These are phyloP conservation scores for Termitomyces titanicus DNA, from an alignment of 768 basidiomycete species.

Conservation along the genomic window DNA sequence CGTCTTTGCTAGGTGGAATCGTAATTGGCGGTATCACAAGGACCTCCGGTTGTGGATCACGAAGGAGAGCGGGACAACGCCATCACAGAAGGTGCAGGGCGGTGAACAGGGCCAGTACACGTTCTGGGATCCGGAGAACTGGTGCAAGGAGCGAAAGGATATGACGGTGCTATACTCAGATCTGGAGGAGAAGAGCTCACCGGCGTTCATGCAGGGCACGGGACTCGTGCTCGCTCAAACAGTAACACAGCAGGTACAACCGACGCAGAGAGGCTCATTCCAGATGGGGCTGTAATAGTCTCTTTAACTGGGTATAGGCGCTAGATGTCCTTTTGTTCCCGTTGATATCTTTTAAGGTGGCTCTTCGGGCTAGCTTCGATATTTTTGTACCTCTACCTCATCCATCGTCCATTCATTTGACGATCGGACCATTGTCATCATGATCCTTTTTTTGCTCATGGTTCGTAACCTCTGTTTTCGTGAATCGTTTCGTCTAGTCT, in stretches of 20 bases:
- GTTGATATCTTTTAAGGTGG: slow-evolving; percentile 12
- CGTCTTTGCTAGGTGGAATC: slow-evolving; percentile 62
- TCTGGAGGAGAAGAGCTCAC: slow-evolving; percentile 67
- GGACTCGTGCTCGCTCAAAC: slow-evolving; percentile 40
- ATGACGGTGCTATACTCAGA: slow-evolving; percentile 73
- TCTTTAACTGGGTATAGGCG: slow-evolving; percentile 21
- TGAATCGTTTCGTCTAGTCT: background rate
- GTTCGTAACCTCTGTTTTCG: background rate
- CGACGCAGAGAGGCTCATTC: slow-evolving; percentile 39
- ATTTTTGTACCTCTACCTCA: slow-evolving; percentile 17
- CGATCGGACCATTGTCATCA: background rate
- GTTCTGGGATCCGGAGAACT: slow-evolving; percentile 82
- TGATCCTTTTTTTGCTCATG: background rate
- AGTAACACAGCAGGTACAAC: slow-evolving; percentile 30
- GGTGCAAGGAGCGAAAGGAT: slow-evolving; percentile 75
- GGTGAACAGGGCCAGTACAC: slow-evolving; percentile 89
- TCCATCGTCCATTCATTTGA: background rate
- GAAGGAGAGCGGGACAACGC: slow-evolving; percentile 78
- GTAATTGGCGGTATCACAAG: slow-evolving; percentile 97
- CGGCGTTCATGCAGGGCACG: slow-evolving; percentile 55
- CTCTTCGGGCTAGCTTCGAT: slow-evolving; percentile 9
- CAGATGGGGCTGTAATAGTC: slow-evolving; percentile 50
- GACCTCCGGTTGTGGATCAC: slow-evolving; percentile 83
- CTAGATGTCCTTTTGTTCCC: slow-evolving; percentile 5
- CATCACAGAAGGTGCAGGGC: slow-evolving; percentile 73